These are phyloP conservation scores for Tulasnella calospora DNA, from an alignment of 768 basidiomycete genomes.

Conservation along the genomic window DNA sequence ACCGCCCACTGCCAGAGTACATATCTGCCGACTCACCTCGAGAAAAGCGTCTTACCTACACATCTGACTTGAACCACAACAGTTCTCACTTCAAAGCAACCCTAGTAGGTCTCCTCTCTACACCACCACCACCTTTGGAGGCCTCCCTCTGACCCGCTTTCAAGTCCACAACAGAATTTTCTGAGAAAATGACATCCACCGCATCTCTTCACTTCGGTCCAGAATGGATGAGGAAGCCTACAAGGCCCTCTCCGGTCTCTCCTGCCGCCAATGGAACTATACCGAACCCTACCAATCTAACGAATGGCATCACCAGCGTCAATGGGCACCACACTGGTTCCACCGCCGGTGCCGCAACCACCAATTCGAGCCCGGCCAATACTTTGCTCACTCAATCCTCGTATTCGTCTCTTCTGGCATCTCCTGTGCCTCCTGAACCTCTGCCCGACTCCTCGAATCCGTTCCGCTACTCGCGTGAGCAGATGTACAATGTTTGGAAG, in stretches of 20 bases:
- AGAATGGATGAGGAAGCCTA: constrained; percentile 76
- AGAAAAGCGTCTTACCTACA: constrained; percentile 2
- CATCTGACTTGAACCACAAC: not conserved
- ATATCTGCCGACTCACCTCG: constrained; percentile 11
- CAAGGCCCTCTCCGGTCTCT: constrained; percentile 41
- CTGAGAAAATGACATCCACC: constrained; percentile 38
- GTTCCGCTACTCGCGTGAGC: constrained; percentile 84
- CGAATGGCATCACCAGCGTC: constrained; percentile 39
- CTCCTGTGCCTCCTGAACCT: constrained; percentile 44
- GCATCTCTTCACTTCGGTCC: constrained; percentile 82
- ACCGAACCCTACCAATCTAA: not conserved
- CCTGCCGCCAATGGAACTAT: not conserved
- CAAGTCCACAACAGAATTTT: constrained; percentile 22
- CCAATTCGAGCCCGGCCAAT: constrained; percentile 50
- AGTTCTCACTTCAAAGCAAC: not conserved
- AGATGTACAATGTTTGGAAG: constrained; percentile 75
- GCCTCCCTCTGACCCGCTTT: not conserved
- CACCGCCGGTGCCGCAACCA: constrained; percentile 38
- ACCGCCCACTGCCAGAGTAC: constrained; percentile 2
- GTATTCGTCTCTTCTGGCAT: constrained; percentile 66
- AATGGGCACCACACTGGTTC: constrained; percentile 35
- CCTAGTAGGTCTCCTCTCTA: not conserved
- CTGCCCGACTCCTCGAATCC: constrained; percentile 65
- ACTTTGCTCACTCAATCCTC: constrained; percentile 49
- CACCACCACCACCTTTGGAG: not conserved